Evolutionary conservation across 2,329 filamentous ascomycete genomes (phyloP), one percentile per base, ranked within the genome.

Genomic region (Pestalotiopsis fici): DNA sequence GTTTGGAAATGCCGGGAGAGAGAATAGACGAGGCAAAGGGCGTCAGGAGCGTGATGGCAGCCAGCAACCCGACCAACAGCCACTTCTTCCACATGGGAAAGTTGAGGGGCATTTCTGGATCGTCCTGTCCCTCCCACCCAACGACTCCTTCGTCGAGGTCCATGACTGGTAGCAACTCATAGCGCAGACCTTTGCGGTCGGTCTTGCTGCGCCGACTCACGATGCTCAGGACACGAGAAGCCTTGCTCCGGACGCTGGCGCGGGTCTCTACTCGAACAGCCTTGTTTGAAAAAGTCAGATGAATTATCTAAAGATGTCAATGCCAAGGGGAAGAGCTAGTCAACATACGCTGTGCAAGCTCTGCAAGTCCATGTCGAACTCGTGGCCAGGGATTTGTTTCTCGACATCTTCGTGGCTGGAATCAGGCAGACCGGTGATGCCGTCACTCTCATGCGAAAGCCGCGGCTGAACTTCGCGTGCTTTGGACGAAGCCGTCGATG

Each of bases 21-120:
- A 86, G 76, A 65, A 90, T 90, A 1, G 87, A 88, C 9, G 87
- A 90, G 0, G 88, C 86, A 37, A 90, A 87, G 0, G 88, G 87
- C 0, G 88, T 89, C 70, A 91, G 85, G 69, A 91, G 85, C 12
- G 88, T 90, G 72, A 90, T 90, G 69, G 79, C 78, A 0, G 88
- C 85, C n/a, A 90, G 82, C 21, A 88, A 81, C 54, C 82, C 74
- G 7, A 86, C 83, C 43, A 86, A 83, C 21, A 82, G 74, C 88
- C 88, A 90, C 79, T 89, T 90, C 71, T 83, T 85, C 25, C 75
- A 74, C n/a, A 70, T 74, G 1, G 83, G 69, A 78, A 89, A 88
- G 75, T 89, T 89, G 70, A 87, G 81, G 1, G 87, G 87, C 75
- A 86, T 87, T 4, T 79, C 77, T 0, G 85, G 85, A 72, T 90